Percentiles rank a stretch among this genome's conserved stretches.
Evolutionary conservation across 192 early-diverging fungal species (phyloP).

Genomic region (Helicostylum pulchrum): DNA sequence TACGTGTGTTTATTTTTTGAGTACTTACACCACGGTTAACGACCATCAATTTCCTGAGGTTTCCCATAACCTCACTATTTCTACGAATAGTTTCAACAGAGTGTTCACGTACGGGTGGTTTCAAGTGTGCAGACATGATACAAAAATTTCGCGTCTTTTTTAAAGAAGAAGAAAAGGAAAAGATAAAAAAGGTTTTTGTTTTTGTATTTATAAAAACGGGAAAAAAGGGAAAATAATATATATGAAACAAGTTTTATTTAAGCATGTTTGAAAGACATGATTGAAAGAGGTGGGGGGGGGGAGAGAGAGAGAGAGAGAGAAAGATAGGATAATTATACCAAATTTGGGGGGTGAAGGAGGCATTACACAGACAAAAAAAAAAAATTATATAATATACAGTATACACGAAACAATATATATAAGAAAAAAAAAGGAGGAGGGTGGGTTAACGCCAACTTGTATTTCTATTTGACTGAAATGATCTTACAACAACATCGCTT

Average conservation of each 20-base stretch:
- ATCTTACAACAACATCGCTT: not conserved
- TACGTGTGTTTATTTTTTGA: not conserved
- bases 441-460: no score
- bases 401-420: not conserved
- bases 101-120: constrained; percentile 34
- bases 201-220: not conserved
- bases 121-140: not conserved
- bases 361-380: not conserved
- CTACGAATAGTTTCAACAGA: constrained; percentile 53
- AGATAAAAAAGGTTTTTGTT: not conserved
- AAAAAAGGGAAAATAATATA: not conserved
- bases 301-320: no score
- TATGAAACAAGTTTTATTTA: not conserved
- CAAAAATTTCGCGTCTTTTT: not conserved
- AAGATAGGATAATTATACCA: no score
- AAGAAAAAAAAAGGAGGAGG: no score
- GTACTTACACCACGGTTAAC: constrained; percentile 50
- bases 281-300: no score
- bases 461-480: not conserved
- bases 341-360: no score
- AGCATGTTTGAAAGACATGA: no score
- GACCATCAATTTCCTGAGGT: constrained; percentile 50
- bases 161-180: not conserved
- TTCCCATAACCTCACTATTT: constrained; percentile 47
- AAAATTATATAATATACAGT: not conserved